A percentile compares a stretch with the other conserved stretches of the same genome.
Conservation (phyloP, 2,329 filamentous ascomycete species). For the Exutisphaerella laricina region DNA sequence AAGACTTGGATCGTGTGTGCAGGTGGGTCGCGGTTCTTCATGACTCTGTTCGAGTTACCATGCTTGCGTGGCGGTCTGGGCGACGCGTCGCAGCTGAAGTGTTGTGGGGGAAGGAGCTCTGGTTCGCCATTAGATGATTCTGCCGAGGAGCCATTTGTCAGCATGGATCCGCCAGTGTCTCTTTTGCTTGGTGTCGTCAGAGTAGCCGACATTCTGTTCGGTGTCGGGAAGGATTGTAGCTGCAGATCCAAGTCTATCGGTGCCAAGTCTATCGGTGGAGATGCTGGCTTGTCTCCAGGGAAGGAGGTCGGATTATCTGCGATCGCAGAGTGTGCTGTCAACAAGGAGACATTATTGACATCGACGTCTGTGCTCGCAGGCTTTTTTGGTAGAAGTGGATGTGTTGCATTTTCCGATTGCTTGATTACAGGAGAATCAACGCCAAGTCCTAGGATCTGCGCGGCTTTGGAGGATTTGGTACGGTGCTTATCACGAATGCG, state of each 20-base stretch:
- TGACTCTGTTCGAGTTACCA: not conserved
- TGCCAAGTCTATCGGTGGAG: slow-evolving; percentile 5
- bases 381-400: not conserved
- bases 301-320: not conserved
- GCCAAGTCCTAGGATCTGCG: not conserved
- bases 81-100: slow-evolving; percentile 6
- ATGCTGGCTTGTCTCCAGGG: no score
- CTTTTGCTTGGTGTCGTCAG: slow-evolving; percentile 2
- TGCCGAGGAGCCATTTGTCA: slow-evolving; percentile 9
- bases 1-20: slow-evolving; percentile 26
- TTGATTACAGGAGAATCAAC: not conserved
- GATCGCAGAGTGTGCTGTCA: slow-evolving; percentile 2
- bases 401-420: not conserved
- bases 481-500: no score
- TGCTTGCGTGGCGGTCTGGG: slow-evolving; percentile 2
- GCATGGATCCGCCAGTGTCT: slow-evolving; percentile 8
- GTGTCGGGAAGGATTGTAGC: slow-evolving; percentile 19
- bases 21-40: slow-evolving; percentile 6
- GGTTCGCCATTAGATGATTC: slow-evolving; percentile 7
- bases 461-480: not conserved
- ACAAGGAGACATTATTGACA: not conserved
- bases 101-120: slow-evolving; percentile 1
- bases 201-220: not conserved
- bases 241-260: slow-evolving; percentile 16
- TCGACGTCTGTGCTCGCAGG: not conserved